These are phyloP conservation scores for Lentithecium fluviatile DNA, from an alignment of 495 filamentous ascomycete species.

Conservation along the genomic window DNA sequence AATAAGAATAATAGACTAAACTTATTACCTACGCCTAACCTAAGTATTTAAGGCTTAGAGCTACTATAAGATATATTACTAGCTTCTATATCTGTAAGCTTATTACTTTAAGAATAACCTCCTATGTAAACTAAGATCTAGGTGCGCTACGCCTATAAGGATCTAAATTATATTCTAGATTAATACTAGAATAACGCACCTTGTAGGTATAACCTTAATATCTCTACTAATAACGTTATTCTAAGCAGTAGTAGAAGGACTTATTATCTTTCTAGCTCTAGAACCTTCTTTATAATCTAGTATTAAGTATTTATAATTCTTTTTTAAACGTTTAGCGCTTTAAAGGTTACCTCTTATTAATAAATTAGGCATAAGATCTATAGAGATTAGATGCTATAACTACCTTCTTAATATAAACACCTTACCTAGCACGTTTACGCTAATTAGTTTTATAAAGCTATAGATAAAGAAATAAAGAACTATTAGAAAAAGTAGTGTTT, in stretches of 20 bases:
- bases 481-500: conserved; percentile 1
- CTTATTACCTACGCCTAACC: neutral
- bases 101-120: no score
- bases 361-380: no score
- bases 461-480: neutral
- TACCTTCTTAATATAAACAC: neutral
- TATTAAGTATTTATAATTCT: neutral
- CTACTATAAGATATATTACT: no score
- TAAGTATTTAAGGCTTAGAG: no score
- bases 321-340: neutral
- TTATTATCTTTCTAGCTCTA: no score
- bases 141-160: neutral
- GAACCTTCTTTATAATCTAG: no score
- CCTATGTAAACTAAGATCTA: no score
- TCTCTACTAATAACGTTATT: neutral
- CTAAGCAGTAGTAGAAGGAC: neutral
- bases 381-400: neutral
- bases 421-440: neutral
- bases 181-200: neutral
- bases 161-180: neutral
- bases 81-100: no score
- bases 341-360: no score
- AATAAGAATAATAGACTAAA: no score
- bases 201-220: neutral
- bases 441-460: conserved; percentile 6